phyloP scores from a whole-genome alignment of 371 early-diverging fungal species.

The Lichtheimia ornata region DNA sequence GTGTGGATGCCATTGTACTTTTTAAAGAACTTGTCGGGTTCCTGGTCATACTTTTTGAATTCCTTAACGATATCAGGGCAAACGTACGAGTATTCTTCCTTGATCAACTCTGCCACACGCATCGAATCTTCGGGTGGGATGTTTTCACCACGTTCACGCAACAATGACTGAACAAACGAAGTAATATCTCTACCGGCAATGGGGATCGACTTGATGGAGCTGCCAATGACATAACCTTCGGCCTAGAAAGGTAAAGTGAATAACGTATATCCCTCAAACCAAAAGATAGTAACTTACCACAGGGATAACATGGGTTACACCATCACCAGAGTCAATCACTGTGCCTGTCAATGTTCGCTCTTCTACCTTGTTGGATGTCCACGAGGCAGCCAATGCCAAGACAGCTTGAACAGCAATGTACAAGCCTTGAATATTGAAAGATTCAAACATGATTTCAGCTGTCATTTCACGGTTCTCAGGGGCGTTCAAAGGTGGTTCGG shows the following conservation, averaged over 20 bases:
- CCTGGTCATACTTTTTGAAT: constrained; percentile 91
- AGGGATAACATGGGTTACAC: constrained; percentile 98
- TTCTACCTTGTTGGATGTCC: constrained; percentile 79
- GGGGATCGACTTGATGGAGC: constrained; percentile 96
- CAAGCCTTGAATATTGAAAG: constrained; percentile 86
- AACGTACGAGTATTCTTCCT: constrained; percentile 95
- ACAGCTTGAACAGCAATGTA: constrained; percentile 96
- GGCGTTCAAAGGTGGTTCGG: constrained; percentile 90
- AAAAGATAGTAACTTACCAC: constrained; percentile 62
- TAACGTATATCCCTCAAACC: not conserved
- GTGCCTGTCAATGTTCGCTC: constrained; percentile 93
- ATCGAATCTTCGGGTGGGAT: constrained; percentile 96
- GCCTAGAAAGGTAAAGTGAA: constrained; percentile 67
- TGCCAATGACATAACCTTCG: constrained; percentile 97
- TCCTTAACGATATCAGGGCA: constrained; percentile 97
- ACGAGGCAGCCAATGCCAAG: constrained; percentile 87
- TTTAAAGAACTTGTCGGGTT: constrained; percentile 87
- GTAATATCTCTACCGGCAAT: constrained; percentile 98
- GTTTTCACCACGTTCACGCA: constrained; percentile 92
- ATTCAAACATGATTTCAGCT: constrained; percentile 93
- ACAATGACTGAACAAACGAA: constrained; percentile 92
- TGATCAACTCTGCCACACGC: constrained; percentile 92
- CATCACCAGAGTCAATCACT: constrained; percentile 82
- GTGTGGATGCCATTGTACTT: constrained; percentile 81
- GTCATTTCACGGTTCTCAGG: constrained; percentile 94